Evolutionary conservation across 2,329 filamentous ascomycete genomes (phyloP), one percentile per base, ranked within the genome.

Genomic region (Thyridium curvatum): DNA sequence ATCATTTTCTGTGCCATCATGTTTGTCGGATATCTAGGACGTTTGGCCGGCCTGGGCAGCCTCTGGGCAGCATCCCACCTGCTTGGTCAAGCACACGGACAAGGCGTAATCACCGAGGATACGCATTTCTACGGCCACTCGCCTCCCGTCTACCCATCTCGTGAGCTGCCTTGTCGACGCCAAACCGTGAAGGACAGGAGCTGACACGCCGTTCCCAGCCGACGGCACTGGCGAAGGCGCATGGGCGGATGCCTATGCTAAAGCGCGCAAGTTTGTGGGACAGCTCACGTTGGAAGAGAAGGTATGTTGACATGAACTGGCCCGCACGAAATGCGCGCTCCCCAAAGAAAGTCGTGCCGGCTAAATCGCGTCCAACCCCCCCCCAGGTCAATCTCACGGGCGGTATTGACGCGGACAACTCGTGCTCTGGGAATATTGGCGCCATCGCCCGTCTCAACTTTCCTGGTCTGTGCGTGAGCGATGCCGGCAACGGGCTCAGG

Each of bases 301-400:
- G 59, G 49, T 26, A 26, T 6, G 21, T n/a, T n/a, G n/a, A n/a
- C n/a, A n/a, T n/a, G n/a, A n/a, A 26, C 10, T 26, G 10, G 6
- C 21, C 6, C 21, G 21, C 21, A 26, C 21, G 21, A 26, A 14
- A 35, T 8, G 10, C 30, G n/a, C 21, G 21, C 10, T 26, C 21
- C 10, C 6, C 6, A 10, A 10, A 26, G 10, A 26, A 26, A 26
- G 21, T 10, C 21, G 21, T 10, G 6, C 21, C 21, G 21, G 21
- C 21, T 26, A 26, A 26, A 6, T 6, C 21, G 21, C 21, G 21
- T 26, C 6, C 10, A 6, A 26, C 10, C 10, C 21, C 21, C 21
- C 10, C 6, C 21, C 21, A 69, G 66, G 80, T 89, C 53, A 84
- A 80, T 50, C 60, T 91, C 42, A 90, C 85, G 1, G 85, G 82